These are phyloP conservation scores for Mycena amicta DNA, from an alignment of 768 basidiomycete species.

Conservation along the genomic window DNA sequence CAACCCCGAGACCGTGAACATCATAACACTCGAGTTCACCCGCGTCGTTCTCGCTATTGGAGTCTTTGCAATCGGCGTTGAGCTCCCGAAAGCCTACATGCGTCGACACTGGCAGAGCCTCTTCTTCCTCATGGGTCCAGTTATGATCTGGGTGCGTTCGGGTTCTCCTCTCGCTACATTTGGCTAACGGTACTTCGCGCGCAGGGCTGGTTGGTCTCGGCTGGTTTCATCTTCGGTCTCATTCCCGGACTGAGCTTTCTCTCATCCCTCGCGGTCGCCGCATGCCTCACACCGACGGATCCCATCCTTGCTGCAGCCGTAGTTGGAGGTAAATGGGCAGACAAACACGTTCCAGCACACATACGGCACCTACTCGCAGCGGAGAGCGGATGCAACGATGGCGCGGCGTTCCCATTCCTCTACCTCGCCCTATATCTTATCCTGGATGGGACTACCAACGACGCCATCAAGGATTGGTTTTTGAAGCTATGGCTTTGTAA, in stretches of 20 bases:
- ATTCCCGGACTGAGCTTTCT: slow-evolving; percentile 90
- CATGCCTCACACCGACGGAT: slow-evolving; percentile 93
- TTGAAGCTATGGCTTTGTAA: slow-evolving; percentile 83
- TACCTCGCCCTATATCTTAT: slow-evolving; percentile 88
- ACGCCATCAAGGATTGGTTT: slow-evolving; percentile 87
- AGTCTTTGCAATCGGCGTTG: slow-evolving; percentile 97
- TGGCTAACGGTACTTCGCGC: slow-evolving; percentile 17
- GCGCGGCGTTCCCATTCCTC: slow-evolving; percentile 94
- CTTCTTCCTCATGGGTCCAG: slow-evolving; percentile 77
- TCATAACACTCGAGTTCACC: slow-evolving; percentile 88
- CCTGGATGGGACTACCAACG: slow-evolving; percentile 59
- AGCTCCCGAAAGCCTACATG: slow-evolving; percentile 96
- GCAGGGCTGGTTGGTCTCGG: slow-evolving; percentile 94
- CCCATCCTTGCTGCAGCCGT: slow-evolving; percentile 92
- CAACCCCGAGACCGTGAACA: slow-evolving; percentile 51
- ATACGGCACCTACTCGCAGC: slow-evolving; percentile 65
- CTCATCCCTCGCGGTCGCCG: slow-evolving; percentile 85
- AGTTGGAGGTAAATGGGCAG: slow-evolving; percentile 94
- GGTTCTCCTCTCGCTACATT: slow-evolving; percentile 5
- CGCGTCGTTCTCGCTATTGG: slow-evolving; percentile 94
- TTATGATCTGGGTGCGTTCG: slow-evolving; percentile 79
- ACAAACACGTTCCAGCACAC: slow-evolving; percentile 93
- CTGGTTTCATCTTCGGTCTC: slow-evolving; percentile 86
- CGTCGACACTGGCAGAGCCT: slow-evolving; percentile 90
- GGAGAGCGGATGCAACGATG: slow-evolving; percentile 95